Evolutionary conservation across 768 basidiomycete genomes (phyloP).

Genomic region (Amanita phalloides): DNA sequence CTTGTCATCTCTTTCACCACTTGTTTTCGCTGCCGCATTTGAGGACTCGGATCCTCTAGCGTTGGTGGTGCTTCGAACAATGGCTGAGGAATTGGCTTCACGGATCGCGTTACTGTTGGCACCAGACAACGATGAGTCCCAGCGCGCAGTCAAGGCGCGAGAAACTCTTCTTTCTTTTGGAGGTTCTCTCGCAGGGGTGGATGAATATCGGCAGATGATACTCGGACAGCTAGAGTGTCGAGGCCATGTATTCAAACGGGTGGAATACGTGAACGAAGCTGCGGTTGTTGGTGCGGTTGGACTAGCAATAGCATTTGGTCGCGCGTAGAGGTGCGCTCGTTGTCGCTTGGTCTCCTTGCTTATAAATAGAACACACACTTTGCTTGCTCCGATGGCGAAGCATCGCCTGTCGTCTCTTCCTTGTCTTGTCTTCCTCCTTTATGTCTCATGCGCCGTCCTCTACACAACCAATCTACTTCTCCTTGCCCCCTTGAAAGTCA

Average conservation of each 20-base stretch:
- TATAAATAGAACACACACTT: not conserved
- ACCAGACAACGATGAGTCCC: slow-evolving; percentile 19
- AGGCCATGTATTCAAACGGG: slow-evolving; percentile 55
- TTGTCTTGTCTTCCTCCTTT: slow-evolving; percentile 21
- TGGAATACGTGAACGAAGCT: slow-evolving; percentile 62
- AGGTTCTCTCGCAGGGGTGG: slow-evolving; percentile 63
- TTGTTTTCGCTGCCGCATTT: slow-evolving; percentile 75
- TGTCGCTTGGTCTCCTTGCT: not conserved
- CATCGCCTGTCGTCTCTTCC: slow-evolving; percentile 7
- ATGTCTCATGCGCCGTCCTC: slow-evolving; percentile 28
- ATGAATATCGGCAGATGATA: slow-evolving; percentile 44
- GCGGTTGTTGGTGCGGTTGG: slow-evolving; percentile 54
- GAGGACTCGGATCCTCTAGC: slow-evolving; percentile 58
- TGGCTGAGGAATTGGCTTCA: slow-evolving; percentile 43
- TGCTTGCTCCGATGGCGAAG: slow-evolving; percentile 4
- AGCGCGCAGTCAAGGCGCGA: slow-evolving; percentile 34
- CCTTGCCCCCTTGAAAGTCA: slow-evolving; percentile 7
- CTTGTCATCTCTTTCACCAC: slow-evolving; percentile 59
- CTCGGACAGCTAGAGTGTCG: slow-evolving; percentile 42
- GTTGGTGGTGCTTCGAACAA: slow-evolving; percentile 39
- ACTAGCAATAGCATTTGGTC: slow-evolving; percentile 25
- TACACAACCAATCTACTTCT: slow-evolving; percentile 28
- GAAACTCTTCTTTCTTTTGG: slow-evolving; percentile 65
- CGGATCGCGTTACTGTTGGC: slow-evolving; percentile 47
- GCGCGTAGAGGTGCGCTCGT: not conserved